Conservation (phyloP, 73 alveolate genomes). For the Paramecium octaurelia region DNA sequence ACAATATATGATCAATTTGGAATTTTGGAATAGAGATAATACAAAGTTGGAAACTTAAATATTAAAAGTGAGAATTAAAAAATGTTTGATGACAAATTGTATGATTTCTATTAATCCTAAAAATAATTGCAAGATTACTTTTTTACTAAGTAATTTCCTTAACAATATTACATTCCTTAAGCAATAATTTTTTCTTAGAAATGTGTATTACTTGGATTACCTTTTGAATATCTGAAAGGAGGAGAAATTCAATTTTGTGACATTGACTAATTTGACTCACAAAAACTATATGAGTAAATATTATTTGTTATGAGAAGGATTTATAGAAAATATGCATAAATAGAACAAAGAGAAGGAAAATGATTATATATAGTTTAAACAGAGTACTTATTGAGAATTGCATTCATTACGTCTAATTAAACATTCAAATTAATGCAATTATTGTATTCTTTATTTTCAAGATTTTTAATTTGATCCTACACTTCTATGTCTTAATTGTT, state of each 20-base stretch:
- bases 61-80: background rate
- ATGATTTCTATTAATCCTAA: background rate
- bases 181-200: background rate
- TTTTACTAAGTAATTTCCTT: background rate
- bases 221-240: background rate
- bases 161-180: background rate
- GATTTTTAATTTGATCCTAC: background rate
- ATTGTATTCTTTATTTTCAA: background rate
- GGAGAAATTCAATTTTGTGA: background rate
- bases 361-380: background rate
- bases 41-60: background rate
- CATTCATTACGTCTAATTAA: background rate
- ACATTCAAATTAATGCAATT: background rate
- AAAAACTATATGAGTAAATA: background rate
- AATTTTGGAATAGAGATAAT: background rate
- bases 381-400: background rate
- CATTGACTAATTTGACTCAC: background rate
- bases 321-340: background rate
- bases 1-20: background rate
- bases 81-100: background rate
- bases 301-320: background rate
- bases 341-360: constrained; percentile 24
- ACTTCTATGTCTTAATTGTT: constrained; percentile 3
- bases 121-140: background rate
- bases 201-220: background rate